Evolutionary conservation across 495 filamentous ascomycete genomes (phyloP), one percentile per base, ranked within the genome.

Genomic region (Rusavskia elegans): DNA sequence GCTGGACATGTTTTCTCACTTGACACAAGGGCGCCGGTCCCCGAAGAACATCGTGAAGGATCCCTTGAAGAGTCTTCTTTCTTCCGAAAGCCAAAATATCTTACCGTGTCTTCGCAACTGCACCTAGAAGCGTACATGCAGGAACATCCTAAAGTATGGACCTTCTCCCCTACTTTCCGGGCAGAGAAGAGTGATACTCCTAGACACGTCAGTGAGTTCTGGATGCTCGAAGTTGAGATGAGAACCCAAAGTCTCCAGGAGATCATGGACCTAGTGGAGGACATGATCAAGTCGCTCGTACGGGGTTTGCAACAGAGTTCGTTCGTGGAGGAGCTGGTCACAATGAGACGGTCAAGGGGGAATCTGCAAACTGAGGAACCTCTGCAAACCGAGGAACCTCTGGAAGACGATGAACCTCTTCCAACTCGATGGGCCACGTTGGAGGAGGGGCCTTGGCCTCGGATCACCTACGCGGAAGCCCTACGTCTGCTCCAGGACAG

Each of bases 191-290:
- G 88, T 63, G 89, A 96, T 65, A 97, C 92, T 6, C 78, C 89
- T 16, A 83, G 93, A 36, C 92, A 98, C 67, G 71, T 97, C 45
- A 94, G 87, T 69, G 92, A 98, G 60, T 98, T 98, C 64, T 97
- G 96, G 68, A 98, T 98, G 92, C 77, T 98, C 2, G 92, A 98
- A 67, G 89, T 81, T 8, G 92, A 98, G 66, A 67, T 85, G 49
- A 95, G 94, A 63, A 79, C 82, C 49, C 70, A 85, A 29, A 71
- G 79, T 45, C 65, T 95, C 20, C 67, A 71, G 40, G 68, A 71
- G 9, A 72, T 98, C 53, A 89, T 95, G 71, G 71, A 81, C 53
- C 61, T 92, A 9, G 75, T 85, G n/a, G 86, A 97, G 65, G 66
- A 81, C 53, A 78, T 92, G 71, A 72, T 94, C 25, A 75, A 78